Evolutionary conservation across 2,329 filamentous ascomycete genomes (phyloP).

Genomic region (Trichoderma afroharzianum): DNA sequence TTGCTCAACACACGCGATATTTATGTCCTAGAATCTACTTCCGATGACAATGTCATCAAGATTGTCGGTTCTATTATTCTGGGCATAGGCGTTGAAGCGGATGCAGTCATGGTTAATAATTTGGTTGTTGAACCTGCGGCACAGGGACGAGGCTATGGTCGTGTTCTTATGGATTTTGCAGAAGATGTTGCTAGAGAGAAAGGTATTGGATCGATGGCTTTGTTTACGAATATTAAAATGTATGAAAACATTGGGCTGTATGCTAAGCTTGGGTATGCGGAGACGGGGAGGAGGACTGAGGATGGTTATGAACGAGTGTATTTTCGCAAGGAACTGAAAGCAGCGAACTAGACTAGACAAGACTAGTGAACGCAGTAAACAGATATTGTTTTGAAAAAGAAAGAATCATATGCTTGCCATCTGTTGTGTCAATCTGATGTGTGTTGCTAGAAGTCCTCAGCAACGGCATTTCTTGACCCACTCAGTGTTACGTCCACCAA

Average conservation of each 20-base stretch:
- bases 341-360: background rate
- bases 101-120: constrained; percentile 28
- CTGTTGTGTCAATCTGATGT: background rate
- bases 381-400: background rate
- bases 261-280: constrained; percentile 31
- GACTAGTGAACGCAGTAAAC: background rate
- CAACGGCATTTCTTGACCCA: background rate
- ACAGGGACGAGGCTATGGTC: constrained; percentile 33
- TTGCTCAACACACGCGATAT: constrained; percentile 28
- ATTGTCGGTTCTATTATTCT: constrained; percentile 25
- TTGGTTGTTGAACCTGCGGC: constrained; percentile 27
- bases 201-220: constrained; percentile 23
- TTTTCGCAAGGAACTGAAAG: constrained; percentile 29
- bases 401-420: background rate
- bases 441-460: background rate
- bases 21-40: constrained; percentile 8
- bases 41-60: background rate
- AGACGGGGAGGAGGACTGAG: constrained; percentile 29
- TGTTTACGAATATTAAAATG: constrained; percentile 36
- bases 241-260: constrained; percentile 32
- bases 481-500: background rate
- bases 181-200: constrained; percentile 27
- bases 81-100: constrained; percentile 19
- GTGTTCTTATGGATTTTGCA: constrained; percentile 30
- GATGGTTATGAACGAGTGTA: constrained; percentile 35